Base-by-base conservation (phyloP, 179 eudicot genomes). In the Silene coronaria region DNA sequence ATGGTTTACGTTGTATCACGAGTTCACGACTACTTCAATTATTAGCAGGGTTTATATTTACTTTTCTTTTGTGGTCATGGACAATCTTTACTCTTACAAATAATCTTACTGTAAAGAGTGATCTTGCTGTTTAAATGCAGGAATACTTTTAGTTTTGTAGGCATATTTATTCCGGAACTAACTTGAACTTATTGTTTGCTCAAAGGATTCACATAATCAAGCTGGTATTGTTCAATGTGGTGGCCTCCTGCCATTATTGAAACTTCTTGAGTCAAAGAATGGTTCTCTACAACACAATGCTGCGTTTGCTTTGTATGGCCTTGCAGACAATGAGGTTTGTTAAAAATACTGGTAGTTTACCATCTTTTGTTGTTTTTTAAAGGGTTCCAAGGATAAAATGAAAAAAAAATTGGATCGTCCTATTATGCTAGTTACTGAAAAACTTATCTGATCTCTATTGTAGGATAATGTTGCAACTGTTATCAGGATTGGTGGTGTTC, bases 291-390 rank as follows among this genome's bases (percentile, higher is more conserved):
- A 90, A 74, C 97, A 92, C 69, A 92, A 90, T 85, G 91, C 99
- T 76, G 97, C 95, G 14, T 94, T 94, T 85, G 93, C 96, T 65
- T 87, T 94, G 48, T 94, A 90, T 82, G 96, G 99, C 60, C 97
- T 92, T 76, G 96, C 97, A 42, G 95, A 95, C 78, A 90, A 90
- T 76, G 95, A 94, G 96, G 96, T 94, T 63, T 36, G 61, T 55
- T n/a, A 23, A 65, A 48, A 38, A 45, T 34, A 11, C 7, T 32
- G 26, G 11, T n/a, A 36, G 22, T 1, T 72, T 55, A 10, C 42
- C 34, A 71, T 75, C 53, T 14, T 75, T 3, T 9, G 4, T 14
- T 27, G 3, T 45, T 24, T 48, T 38, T 70, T 10, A 46, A 46
- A 13, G 4, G 21, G 60, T 46, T 46, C 38, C 10, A 12, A 45